phyloP scores from a whole-genome alignment of 306 rosid genomes.

The Begonia masoniana region DNA sequence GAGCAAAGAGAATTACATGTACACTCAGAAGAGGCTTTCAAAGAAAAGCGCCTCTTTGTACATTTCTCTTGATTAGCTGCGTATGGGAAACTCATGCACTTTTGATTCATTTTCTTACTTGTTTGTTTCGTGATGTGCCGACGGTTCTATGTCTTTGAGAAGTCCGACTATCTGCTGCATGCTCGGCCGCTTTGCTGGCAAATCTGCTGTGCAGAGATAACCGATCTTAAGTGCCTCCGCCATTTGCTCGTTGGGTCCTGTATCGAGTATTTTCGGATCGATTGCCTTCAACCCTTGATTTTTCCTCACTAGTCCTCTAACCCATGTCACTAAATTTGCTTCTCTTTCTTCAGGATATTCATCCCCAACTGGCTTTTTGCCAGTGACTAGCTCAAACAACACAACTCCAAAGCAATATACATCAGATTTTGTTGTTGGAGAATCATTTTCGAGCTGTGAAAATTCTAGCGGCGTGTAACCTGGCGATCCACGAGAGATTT shows the following conservation, averaged over 20 bases:
- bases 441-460: conserved; percentile 37
- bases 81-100: too few species aligned
- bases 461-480: conserved; percentile 88
- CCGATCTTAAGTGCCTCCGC: conserved; percentile 90
- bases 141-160: conserved; percentile 79
- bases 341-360: conserved; percentile 72
- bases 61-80: too few species aligned
- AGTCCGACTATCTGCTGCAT: conserved; percentile 99
- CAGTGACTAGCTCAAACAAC: conserved; percentile 73
- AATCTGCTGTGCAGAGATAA: conserved; percentile 91
- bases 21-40: too few species aligned
- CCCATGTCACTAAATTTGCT: conserved; percentile 77
- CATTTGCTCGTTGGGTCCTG: conserved; percentile 61
- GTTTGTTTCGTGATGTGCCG: background rate
- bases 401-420: conserved; percentile 92
- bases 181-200: conserved; percentile 77
- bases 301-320: conserved; percentile 64
- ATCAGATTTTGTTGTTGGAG: conserved; percentile 78
- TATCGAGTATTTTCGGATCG: conserved; percentile 63
- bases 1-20: too few species aligned
- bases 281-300: conserved; percentile 50
- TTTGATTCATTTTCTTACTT: too few species aligned
- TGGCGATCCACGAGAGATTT: conserved; percentile 56
- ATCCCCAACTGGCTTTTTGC: conserved; percentile 79
- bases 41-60: too few species aligned